Base-by-base conservation (phyloP, 169 alveolate genomes). In the Babesia ovata region DNA sequence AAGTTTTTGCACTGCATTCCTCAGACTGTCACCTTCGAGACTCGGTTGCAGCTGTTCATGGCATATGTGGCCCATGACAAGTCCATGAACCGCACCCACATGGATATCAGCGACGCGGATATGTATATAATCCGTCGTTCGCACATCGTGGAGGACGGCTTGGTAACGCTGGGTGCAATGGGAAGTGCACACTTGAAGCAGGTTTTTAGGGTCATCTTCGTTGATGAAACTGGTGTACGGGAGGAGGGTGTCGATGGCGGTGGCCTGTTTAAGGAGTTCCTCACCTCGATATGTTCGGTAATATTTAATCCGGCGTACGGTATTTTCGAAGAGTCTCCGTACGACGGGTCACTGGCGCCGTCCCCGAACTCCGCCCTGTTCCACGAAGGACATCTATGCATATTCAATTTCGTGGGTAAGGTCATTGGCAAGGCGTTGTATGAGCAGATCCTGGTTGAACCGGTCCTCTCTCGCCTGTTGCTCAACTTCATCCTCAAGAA, bases 211-310 rank as follows among this genome's bases (percentile, higher is more conserved):
- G 93, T 95, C 21, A 66, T 87, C 22, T 95, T 95, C 86, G 87
- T 87, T 42, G 94, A 95, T 83, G 91, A 92, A 75, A 79, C 91
- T 57, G 98, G 98, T 14, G 77, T 84, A 26, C 86, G 86, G 22
- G 99, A 96, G 79, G 95, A 92, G 70, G 99, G 99, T 17, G 91
- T 95, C 45, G 99, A 97, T 79, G 99, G 98, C 21, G 99, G 99
- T 29, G 99, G 99, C 13, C 90, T 97, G 22, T 94, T 96, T 76
- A 96, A 96, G 88, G 99, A 97, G 81, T 96, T 97, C 75, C 82
- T 97, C 58, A 92, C 91, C 7, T 85, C 94, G 56, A 86, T 96
- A 39, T 90, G 97, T 39, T 85, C 94, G 67, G 91, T 91, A 42
- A 89, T 93, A 33, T 97, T 96, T 53, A 92, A 93, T 42, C 94